Conservation (phyloP, 2,329 filamentous ascomycete species). For the Tolypocladium nubicola region DNA sequence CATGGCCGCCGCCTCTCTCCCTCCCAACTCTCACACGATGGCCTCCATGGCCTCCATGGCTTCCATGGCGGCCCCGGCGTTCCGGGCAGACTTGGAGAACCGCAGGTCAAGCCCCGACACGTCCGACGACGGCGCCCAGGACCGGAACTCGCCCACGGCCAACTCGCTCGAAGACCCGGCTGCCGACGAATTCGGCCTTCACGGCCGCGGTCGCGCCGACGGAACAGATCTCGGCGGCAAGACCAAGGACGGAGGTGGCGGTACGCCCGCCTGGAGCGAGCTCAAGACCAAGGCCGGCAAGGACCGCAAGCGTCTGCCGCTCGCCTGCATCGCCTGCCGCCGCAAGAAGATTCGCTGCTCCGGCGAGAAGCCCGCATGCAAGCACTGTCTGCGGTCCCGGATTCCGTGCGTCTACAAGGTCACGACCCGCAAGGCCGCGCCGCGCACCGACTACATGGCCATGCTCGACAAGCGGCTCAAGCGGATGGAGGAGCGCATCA, state of each 20-base stretch:
- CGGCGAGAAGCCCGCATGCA: constrained; percentile 94
- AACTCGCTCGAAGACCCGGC: constrained; percentile 42
- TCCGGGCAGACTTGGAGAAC: constrained; percentile 12
- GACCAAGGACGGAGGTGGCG: constrained; percentile 44
- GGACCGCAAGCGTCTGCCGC: constrained; percentile 81
- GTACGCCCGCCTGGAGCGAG: constrained; percentile 64
- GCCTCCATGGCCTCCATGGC: constrained; percentile 7
- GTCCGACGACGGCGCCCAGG: constrained; percentile 35
- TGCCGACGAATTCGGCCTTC: constrained; percentile 49
- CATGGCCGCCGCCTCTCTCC: constrained; percentile 5
- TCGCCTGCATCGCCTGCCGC: constrained; percentile 91
- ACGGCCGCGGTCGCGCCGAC: constrained; percentile 34
- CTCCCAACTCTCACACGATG: constrained; percentile 9
- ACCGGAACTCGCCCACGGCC: constrained; percentile 29
- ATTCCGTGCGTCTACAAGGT: constrained; percentile 98
- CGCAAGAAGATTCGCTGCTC: constrained; percentile 98
- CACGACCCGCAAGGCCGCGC: constrained; percentile 85
- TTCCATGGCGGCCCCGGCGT: constrained; percentile 12
- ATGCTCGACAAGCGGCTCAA: constrained; percentile 95
- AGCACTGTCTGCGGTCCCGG: constrained; percentile 84
- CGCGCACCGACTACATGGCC: constrained; percentile 95
- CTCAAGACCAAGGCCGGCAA: constrained; percentile 89
- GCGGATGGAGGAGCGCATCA: constrained; percentile 95
- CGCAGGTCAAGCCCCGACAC: constrained; percentile 22
- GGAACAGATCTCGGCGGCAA: constrained; percentile 43